Percentiles rank a stretch among this genome's conserved stretches.
Evolutionary conservation across 2,329 filamentous ascomycete species (phyloP).

Genomic region (Pseudogymnoascus sp.): DNA sequence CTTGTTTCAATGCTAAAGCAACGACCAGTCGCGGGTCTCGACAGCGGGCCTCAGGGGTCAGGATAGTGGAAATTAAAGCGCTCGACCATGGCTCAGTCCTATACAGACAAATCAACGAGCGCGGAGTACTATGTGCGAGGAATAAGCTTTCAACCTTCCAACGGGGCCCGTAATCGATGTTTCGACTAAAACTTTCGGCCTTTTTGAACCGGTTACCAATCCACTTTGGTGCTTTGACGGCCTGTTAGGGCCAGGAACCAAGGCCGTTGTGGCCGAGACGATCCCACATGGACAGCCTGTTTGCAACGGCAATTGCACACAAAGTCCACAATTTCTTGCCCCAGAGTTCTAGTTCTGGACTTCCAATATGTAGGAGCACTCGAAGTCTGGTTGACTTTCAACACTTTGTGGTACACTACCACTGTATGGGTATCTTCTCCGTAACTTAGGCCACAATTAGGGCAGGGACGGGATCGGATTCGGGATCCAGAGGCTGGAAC

Average conservation of each 20-base stretch:
- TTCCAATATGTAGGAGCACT: not conserved
- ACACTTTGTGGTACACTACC: not conserved
- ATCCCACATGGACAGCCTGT: not conserved
- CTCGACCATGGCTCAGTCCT: constrained; percentile 3
- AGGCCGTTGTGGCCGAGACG: not conserved
- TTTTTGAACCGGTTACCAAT: not conserved
- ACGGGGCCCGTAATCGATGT: not conserved
- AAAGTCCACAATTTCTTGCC: constrained; percentile 1
- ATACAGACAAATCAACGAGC: constrained; percentile 2
- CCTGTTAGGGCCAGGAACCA: constrained; percentile 5
- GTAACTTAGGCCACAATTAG: not conserved
- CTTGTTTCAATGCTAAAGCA: constrained; percentile 4
- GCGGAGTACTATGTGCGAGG: not conserved
- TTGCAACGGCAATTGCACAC: not conserved
- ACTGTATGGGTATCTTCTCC: not conserved
- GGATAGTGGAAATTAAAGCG: not conserved
- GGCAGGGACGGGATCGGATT: not conserved
- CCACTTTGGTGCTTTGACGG: not conserved
- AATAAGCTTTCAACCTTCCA: constrained; percentile 8
- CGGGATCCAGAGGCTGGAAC: not conserved
- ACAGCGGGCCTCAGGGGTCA: not conserved
- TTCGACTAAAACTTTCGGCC: not conserved
- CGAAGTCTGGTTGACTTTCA: not conserved
- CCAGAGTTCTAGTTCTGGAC: not conserved
- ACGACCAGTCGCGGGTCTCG: not conserved